Conservation (phyloP, 768 basidiomycete species). For the Psilocybe azurescens region DNA sequence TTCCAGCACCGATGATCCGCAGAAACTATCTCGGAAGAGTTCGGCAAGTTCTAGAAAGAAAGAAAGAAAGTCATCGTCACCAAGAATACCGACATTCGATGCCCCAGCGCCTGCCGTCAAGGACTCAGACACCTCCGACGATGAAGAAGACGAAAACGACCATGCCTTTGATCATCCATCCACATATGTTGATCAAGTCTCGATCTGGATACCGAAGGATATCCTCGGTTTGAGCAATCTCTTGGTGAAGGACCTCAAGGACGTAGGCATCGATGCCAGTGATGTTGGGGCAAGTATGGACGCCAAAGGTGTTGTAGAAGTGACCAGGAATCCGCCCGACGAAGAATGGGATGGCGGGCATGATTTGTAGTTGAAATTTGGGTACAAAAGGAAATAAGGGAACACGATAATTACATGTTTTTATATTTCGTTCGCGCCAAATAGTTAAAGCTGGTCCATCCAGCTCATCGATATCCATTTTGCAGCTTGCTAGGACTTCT, state of each 20-base stretch:
- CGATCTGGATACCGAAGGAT: slow-evolving; percentile 54
- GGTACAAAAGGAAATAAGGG: not conserved
- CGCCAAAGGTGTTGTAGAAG: slow-evolving; percentile 47
- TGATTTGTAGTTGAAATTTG: slow-evolving; percentile 28
- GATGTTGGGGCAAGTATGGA: slow-evolving; percentile 51
- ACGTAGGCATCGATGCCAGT: slow-evolving; percentile 46
- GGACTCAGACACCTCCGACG: slow-evolving; percentile 36
- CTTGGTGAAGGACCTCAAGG: slow-evolving; percentile 40
- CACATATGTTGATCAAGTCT: slow-evolving; percentile 48
- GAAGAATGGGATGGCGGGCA: slow-evolving; percentile 47
- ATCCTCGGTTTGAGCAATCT: slow-evolving; percentile 45
- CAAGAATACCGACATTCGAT: slow-evolving; percentile 28
- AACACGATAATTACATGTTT: not conserved
- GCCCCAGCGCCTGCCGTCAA: slow-evolving; percentile 34
- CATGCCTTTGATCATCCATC: slow-evolving; percentile 56
- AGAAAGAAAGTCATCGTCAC: slow-evolving; percentile 10
- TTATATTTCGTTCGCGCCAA: not conserved
- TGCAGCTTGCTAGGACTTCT: slow-evolving; percentile 15
- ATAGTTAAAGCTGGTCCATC: not conserved
- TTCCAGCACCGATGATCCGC: slow-evolving; percentile 1
- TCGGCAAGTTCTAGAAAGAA: slow-evolving; percentile 21
- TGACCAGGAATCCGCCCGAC: slow-evolving; percentile 50
- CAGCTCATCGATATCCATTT: not conserved
- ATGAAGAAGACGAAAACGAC: slow-evolving; percentile 41
- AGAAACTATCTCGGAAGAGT: slow-evolving; percentile 8